Conservation (phyloP, 352 stramenopile species). For the Phytopythium mirpurense region DNA sequence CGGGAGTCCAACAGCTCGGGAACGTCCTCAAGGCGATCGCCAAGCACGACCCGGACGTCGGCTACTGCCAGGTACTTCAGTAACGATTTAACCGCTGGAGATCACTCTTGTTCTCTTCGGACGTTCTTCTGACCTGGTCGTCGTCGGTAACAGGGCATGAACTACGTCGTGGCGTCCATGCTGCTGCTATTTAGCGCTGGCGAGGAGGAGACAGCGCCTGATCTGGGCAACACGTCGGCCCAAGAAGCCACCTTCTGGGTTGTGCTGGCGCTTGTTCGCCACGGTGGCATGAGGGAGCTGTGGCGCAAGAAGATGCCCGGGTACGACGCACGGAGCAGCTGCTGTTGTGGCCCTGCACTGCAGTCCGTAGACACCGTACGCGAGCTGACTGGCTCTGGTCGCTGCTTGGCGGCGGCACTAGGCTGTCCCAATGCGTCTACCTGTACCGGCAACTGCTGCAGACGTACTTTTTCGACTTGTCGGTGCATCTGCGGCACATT, state of each 20-base stretch:
- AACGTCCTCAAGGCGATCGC: constrained; percentile 76
- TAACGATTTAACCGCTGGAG: no score
- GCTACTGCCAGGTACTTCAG: constrained; percentile 83
- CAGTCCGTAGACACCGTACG: neutral
- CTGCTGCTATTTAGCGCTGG: constrained; percentile 39
- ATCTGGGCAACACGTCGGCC: constrained; percentile 12
- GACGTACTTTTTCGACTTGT: constrained; percentile 60
- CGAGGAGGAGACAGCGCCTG: constrained; percentile 2
- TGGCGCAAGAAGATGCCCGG: constrained; percentile 79
- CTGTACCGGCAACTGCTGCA: constrained; percentile 71
- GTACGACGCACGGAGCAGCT: constrained; percentile 11
- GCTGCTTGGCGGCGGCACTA: constrained; percentile 10
- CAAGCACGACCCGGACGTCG: constrained; percentile 43
- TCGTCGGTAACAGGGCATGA: constrained; percentile 58
- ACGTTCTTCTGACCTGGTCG: neutral
- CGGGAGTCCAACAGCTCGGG: constrained; percentile 46
- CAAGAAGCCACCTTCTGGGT: constrained; percentile 69
- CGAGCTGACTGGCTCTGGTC: neutral
- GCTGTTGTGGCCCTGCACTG: neutral
- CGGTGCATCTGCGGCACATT: constrained; percentile 61
- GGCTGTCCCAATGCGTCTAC: constrained; percentile 67
- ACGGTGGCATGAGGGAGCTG: constrained; percentile 52
- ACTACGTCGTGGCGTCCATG: constrained; percentile 69
- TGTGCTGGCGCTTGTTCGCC: constrained; percentile 44
- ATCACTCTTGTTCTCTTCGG: no score